Evolutionary conservation across 2,329 filamentous ascomycete genomes (phyloP).

Genomic region (Tolypocladium pustulatum): DNA sequence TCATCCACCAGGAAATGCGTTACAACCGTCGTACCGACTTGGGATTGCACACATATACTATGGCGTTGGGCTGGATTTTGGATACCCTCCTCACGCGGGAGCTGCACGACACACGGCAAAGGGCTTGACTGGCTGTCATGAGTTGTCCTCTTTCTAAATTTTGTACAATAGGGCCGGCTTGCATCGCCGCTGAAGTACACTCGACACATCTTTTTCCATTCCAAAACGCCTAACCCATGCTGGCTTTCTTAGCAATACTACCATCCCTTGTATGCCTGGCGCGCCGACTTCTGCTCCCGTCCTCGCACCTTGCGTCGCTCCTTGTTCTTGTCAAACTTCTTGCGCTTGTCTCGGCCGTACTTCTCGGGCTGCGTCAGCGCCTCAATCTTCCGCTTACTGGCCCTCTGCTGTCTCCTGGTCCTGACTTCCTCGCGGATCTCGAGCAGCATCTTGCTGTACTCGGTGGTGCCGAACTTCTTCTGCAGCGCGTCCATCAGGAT

Average conservation of each 20-base stretch:
- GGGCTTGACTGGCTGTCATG: background rate
- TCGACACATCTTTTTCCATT: background rate
- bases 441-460: constrained; percentile 65
- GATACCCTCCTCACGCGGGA: background rate
- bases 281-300: constrained; percentile 57
- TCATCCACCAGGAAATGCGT: background rate
- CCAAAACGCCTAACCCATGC: constrained; percentile 16
- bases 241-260: constrained; percentile 8
- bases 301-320: constrained; percentile 72
- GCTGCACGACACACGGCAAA: background rate
- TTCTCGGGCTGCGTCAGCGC: constrained; percentile 74
- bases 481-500: constrained; percentile 76
- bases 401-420: constrained; percentile 60
- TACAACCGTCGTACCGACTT: background rate
- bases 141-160: background rate
- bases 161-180: background rate
- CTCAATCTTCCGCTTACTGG: constrained; percentile 81
- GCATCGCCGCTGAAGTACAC: background rate
- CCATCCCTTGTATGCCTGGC: constrained; percentile 55
- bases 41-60: background rate
- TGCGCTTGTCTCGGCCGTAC: constrained; percentile 67
- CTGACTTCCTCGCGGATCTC: constrained; percentile 64
- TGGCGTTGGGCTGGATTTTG: background rate
- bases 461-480: constrained; percentile 69
- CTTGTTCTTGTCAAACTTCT: constrained; percentile 76